These are phyloP conservation scores for Drosera capensis DNA, from an alignment of 148 eudicot genomes.

Conservation along the genomic window DNA sequence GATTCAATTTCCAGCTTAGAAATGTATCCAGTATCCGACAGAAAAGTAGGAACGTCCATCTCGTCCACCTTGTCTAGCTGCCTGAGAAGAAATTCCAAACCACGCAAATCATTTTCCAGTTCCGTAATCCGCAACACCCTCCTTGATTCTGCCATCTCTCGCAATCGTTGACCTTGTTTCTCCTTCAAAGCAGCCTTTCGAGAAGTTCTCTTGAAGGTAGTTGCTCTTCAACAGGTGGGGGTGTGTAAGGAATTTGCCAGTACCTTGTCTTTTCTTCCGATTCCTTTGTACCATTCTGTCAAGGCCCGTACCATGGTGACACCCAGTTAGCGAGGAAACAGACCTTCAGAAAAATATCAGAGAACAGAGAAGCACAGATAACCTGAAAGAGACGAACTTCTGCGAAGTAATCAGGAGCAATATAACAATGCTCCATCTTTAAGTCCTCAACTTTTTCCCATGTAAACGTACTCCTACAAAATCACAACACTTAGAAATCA, in stretches of 20 bases:
- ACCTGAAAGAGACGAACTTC: constrained; percentile 87
- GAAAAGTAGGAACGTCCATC: constrained; percentile 45
- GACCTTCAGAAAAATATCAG: background rate
- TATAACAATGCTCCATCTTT: constrained; percentile 96
- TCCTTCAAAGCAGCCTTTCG: constrained; percentile 91
- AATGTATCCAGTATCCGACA: constrained; percentile 49
- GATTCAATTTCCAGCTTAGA: constrained; percentile 78
- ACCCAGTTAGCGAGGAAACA: constrained; percentile 5
- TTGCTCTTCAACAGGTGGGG: constrained; percentile 66
- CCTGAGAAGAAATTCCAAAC: constrained; percentile 67
- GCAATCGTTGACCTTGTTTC: constrained; percentile 77
- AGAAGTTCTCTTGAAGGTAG: constrained; percentile 87
- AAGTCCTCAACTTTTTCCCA: constrained; percentile 99
- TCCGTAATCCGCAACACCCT: constrained; percentile 68
- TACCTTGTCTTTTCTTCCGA: constrained; percentile 75
- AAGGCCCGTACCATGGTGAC: constrained; percentile 4
- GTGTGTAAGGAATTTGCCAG: constrained; percentile 96
- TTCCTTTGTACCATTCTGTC: constrained; percentile 69
- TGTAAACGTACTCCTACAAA: constrained; percentile 51
- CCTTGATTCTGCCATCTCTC: constrained; percentile 95
- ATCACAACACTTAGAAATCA: constrained; percentile 1
- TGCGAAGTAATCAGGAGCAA: constrained; percentile 64
- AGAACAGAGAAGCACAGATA: constrained; percentile 3
- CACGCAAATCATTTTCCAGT: constrained; percentile 69
- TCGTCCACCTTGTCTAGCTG: constrained; percentile 54